Base-by-base conservation (phyloP, 2,329 filamentous ascomycete genomes). In the Ophiostoma sp. region DNA sequence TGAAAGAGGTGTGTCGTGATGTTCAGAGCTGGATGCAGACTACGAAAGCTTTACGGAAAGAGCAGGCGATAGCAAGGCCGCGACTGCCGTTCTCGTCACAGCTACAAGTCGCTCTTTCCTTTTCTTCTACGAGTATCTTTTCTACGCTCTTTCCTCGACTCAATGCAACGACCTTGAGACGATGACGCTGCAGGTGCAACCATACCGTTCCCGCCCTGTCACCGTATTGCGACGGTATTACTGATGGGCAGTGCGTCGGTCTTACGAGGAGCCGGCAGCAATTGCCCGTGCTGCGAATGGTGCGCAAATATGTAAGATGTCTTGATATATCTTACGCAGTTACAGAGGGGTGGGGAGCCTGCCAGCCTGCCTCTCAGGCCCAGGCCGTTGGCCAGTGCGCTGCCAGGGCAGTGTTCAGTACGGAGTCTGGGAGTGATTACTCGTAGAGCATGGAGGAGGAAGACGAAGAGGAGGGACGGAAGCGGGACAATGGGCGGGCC, bases 211-310 rank as follows among this genome's bases (percentile, higher is more conserved):
- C 49, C 49, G 27, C 27, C 27, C 27, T 27, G 27, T 27, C 27
- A 55, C 49, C n/a, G 49, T 55, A 55, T 55, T 55, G 49, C 49
- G 27, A 55, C 49, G 18, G 49, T 55, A 45, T 45, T 5, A 55
- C n/a, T 55, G 47, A 14, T 55, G 16, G 2, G 6, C 47, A 49
- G 47, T 49, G 47, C 47, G 47, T 49, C 47, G 47, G 47, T 49
- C 47, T n/a, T 49, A 49, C 47, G 14, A 49, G n/a, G 45, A 47
- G 45, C 16, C 47, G 47, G 16, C 45, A 16, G 5, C 27, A 27
- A 27, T 27, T 27, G 27, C 6, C 47, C 2, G 45, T 16, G 16
- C 11, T 14, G 8, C 16, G 45, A 14, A 16, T 18, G n/a, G 27
- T 55, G 49, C 27, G 49, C 49, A 55, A 55, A 55, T 55, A 55